Evolutionary conservation across 1,139 yeast species (phyloP).

Genomic region (Candida pseudoviswanathii): DNA sequence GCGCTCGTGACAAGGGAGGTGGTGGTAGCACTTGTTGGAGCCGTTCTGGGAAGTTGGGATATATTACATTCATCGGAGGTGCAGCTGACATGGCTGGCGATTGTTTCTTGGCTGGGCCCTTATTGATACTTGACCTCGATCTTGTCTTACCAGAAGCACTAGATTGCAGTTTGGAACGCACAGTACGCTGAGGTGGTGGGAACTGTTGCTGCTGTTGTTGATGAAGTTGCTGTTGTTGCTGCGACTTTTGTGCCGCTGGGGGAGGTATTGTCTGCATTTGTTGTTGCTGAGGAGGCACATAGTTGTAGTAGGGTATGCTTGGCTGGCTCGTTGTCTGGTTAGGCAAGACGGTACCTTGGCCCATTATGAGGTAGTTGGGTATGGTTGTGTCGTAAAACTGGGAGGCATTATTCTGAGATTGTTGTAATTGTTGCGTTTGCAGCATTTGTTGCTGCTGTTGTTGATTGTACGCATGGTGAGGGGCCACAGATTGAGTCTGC

Average conservation of each 20-base stretch:
- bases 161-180: not conserved
- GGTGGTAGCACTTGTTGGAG: conserved; percentile 31
- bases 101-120: not conserved
- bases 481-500: conserved; percentile 21
- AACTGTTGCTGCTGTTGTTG: conserved; percentile 3
- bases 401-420: conserved; percentile 1
- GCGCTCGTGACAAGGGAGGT: conserved; percentile 40
- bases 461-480: conserved; percentile 9
- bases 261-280: conserved; percentile 8
- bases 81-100: conserved; percentile 9
- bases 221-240: conserved; percentile 8
- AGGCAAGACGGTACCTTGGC: conserved; percentile 16
- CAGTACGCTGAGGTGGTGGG: conserved; percentile 10
- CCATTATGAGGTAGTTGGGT: conserved; percentile 21
- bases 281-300: conserved; percentile 6
- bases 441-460: conserved; percentile 5
- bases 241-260: conserved; percentile 8
- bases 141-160: conserved; percentile 3
- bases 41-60: conserved; percentile 19
- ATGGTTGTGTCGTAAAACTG: conserved; percentile 20
- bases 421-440: conserved; percentile 12
- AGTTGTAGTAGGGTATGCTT: conserved; percentile 5
- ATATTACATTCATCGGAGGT: conserved; percentile 16
- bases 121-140: not conserved
- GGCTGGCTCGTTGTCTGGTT: conserved; percentile 13